Evolutionary conservation across 208 protist genomes (phyloP), one percentile per base, ranked within the genome.

Genomic region (Trypanosoma avium): DNA sequence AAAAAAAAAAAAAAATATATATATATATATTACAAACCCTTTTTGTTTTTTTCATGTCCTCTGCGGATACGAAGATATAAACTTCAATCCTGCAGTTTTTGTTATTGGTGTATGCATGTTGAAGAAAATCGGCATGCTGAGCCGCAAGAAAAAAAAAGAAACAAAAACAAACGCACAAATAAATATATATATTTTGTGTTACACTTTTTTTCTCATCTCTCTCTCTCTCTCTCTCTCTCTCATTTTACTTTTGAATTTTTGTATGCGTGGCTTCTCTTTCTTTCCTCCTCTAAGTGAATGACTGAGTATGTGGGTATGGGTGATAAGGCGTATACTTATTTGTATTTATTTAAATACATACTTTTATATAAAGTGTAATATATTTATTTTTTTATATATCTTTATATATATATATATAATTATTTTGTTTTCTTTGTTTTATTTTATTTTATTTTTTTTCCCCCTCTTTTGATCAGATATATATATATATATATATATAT

Each of bases 1-100:
- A 15, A 9, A 42, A 9, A 42, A 42, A 42, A 42, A 42, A 42
- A 9, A 9, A 42, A 42, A 9, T 42, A 42, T 15, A 42, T n/a
- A 42, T n/a, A 42, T n/a, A 9, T n/a, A 42, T 8, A 9, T n/a
- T 13, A 29, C 50, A 17, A 17, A 17, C 30, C n/a, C 24, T 38
- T 49, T 9, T 62, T 57, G 35, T 62, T 63, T 36, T 63, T 63
- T 63, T 63, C 26, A n/a, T n/a, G n/a, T n/a, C n/a, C n/a, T n/a
- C n/a, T n/a, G n/a, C n/a, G n/a, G n/a, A n/a, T n/a, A n/a, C n/a
- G n/a, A n/a, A n/a, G n/a, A n/a, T n/a, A n/a, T n/a, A n/a, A n/a
- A n/a, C n/a, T n/a, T n/a, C n/a, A n/a, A n/a, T n/a, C n/a, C n/a
- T n/a, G n/a, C n/a, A n/a, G n/a, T n/a, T n/a, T n/a, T n/a, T n/a